Evolutionary conservation across 768 basidiomycete species (phyloP).

Genomic region (Mycena venus): DNA sequence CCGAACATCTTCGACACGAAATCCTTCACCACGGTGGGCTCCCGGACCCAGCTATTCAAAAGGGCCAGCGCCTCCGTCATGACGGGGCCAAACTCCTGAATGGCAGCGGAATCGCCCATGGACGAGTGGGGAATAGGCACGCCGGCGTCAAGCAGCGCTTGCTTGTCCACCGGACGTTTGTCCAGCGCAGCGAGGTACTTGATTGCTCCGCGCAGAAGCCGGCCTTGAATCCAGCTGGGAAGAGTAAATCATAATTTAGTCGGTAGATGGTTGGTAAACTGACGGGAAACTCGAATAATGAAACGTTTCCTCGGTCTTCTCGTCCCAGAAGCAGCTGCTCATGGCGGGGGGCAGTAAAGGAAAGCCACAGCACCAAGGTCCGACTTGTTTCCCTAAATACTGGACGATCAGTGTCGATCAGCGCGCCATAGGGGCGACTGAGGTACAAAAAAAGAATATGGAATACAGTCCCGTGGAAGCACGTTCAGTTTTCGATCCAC

Average conservation of each 20-base stretch:
- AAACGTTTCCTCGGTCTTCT: slow-evolving; percentile 14
- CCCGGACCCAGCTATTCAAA: slow-evolving; percentile 8
- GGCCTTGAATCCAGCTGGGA: slow-evolving; percentile 15
- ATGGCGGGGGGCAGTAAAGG: not conserved
- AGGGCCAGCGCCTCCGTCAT: not conserved
- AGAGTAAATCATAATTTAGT: not conserved
- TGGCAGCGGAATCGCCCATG: not conserved
- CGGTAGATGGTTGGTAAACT: not conserved
- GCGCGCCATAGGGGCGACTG: not conserved
- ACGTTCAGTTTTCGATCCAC: no score
- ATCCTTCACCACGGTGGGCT: not conserved
- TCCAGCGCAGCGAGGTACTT: slow-evolving; percentile 7
- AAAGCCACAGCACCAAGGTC: not conserved
- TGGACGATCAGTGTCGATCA: not conserved
- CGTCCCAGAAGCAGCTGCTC: slow-evolving; percentile 19
- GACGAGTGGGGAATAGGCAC: not conserved
- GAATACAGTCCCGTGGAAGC: no score
- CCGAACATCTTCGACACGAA: slow-evolving; percentile 13
- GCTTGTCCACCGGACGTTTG: not conserved
- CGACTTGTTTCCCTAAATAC: not conserved
- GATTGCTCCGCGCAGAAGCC: slow-evolving; percentile 15
- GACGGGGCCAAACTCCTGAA: not conserved
- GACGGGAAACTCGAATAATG: slow-evolving; percentile 16
- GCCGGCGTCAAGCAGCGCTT: slow-evolving; percentile 5
- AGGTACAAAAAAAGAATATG: no score